These are phyloP conservation scores for Rhynchosporium secalis DNA, from an alignment of 2,329 filamentous ascomycete species.

Conservation along the genomic window DNA sequence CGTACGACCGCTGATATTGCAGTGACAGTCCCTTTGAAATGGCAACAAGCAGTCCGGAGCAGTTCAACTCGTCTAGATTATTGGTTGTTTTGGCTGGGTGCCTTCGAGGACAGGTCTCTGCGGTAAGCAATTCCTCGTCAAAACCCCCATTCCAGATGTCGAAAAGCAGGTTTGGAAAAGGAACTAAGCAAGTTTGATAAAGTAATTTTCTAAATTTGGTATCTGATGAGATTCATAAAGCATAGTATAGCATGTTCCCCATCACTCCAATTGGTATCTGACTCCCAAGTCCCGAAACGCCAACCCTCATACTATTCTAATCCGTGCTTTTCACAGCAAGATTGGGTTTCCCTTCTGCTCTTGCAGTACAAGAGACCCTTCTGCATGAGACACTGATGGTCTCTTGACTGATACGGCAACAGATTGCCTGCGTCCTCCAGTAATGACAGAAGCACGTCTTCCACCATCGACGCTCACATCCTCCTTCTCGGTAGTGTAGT, in stretches of 20 bases:
- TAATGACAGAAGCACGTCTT: conserved; percentile 15
- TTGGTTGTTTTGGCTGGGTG: too few relatives aligned
- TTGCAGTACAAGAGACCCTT: neutral
- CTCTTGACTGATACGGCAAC: conserved; percentile 19
- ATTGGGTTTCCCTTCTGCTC: conserved; percentile 24
- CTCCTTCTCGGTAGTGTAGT: conserved; percentile 30
- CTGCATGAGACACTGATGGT: conserved; percentile 7
- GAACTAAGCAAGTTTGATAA: too few relatives aligned
- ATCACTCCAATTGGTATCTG: neutral
- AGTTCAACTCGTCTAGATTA: too few relatives aligned
- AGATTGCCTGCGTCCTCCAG: conserved; percentile 12
- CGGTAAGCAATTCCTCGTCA: too few relatives aligned
- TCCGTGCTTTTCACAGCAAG: conserved; percentile 11
- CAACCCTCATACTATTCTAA: neutral
- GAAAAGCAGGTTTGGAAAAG: too few relatives aligned
- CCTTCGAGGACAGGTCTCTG: too few relatives aligned
- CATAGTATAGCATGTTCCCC: neutral
- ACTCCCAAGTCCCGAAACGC: neutral
- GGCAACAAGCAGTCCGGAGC: too few relatives aligned
- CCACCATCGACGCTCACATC: conserved; percentile 11
- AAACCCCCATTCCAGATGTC: too few relatives aligned
- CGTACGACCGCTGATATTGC: too few relatives aligned
- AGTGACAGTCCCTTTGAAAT: too few relatives aligned
- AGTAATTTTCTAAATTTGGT: neutral
- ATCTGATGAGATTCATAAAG: neutral